Conservation (phyloP, 2,329 filamentous ascomycete species). For the Penicillium freii region DNA sequence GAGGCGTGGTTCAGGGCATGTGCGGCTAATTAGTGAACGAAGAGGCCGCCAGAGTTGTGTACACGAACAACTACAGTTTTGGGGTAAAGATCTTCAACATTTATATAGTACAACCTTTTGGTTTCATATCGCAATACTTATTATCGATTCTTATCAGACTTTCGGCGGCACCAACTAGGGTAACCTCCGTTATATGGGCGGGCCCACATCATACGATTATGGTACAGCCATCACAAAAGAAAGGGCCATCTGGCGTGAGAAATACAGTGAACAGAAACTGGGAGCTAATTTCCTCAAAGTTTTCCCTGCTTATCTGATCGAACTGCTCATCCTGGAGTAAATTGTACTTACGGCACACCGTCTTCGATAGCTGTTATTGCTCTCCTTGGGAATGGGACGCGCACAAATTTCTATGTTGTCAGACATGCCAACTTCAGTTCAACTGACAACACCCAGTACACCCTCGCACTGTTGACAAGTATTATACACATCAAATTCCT, state of each 20-base stretch:
- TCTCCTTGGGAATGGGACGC: constrained; percentile 7
- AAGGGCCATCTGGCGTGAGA: constrained; percentile 65
- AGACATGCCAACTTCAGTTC: constrained; percentile 21
- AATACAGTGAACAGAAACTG: constrained; percentile 74
- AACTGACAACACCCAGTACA: constrained; percentile 9
- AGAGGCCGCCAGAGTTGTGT: constrained; percentile 57
- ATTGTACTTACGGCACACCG: constrained; percentile 11
- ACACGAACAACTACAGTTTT: constrained; percentile 69
- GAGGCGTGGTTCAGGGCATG: constrained; percentile 10
- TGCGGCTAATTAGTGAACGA: constrained; percentile 16
- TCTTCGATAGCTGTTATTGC: constrained; percentile 13
- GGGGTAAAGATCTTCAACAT: constrained; percentile 66
- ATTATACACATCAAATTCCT: constrained; percentile 28
- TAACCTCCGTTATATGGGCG: constrained; percentile 67
- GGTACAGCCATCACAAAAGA: constrained; percentile 65
- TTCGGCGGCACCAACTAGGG: constrained; percentile 81
- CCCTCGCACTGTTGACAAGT: constrained; percentile 20
- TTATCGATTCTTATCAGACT: constrained; percentile 39
- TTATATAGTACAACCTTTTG: constrained; percentile 61
- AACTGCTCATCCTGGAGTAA: constrained; percentile 40
- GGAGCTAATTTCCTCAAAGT: constrained; percentile 71
- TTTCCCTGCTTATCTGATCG: constrained; percentile 65
- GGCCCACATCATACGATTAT: constrained; percentile 61
- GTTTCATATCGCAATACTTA: constrained; percentile 69
- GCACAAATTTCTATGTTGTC: constrained; percentile 14